phyloP scores from a whole-genome alignment of 257 asterid species.

The Thymus quinquecostatus region DNA sequence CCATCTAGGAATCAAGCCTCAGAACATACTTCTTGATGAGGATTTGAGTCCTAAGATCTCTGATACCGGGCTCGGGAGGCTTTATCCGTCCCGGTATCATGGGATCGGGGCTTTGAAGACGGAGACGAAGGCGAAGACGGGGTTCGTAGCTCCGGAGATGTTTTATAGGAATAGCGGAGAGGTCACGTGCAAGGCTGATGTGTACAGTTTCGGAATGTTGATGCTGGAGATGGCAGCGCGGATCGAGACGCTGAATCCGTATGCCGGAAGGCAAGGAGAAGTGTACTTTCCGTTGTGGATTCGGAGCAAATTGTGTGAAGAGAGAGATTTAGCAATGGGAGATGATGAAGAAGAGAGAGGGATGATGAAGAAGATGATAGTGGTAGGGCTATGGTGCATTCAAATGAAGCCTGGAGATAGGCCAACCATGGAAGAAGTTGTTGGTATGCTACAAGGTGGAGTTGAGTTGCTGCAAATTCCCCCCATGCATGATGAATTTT shows the following conservation, averaged over 20 bases:
- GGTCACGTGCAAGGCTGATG: conserved; percentile 51
- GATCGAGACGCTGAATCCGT: conserved; percentile 36
- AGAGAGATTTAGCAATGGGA: conserved; percentile 39
- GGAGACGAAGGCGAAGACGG: conserved; percentile 17
- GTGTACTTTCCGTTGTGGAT: conserved; percentile 58
- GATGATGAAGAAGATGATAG: conserved; percentile 55
- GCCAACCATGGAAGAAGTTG: conserved; percentile 51
- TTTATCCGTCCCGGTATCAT: conserved; percentile 32
- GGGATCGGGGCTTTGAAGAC: background rate
- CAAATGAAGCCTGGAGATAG: conserved; percentile 50
- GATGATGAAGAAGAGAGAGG: conserved; percentile 43
- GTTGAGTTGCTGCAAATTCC: conserved; percentile 42
- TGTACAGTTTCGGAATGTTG: conserved; percentile 65
- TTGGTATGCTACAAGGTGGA: conserved; percentile 57
- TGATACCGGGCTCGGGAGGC: conserved; percentile 44
- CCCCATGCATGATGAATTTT: conserved; percentile 37
- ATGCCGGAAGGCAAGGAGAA: conserved; percentile 31
- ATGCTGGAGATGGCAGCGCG: conserved; percentile 54
- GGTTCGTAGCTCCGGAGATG: conserved; percentile 38
- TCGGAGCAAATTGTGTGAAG: conserved; percentile 43
- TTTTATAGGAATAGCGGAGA: conserved; percentile 42
- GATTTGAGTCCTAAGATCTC: conserved; percentile 49
- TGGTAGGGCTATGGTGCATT: conserved; percentile 62
- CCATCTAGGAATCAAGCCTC: conserved; percentile 53
- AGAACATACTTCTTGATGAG: conserved; percentile 50